A percentile compares a stretch with the other conserved stretches of the same genome.
phyloP scores from a whole-genome alignment of 2,329 filamentous ascomycete species.

The Beauveria caledonica region DNA sequence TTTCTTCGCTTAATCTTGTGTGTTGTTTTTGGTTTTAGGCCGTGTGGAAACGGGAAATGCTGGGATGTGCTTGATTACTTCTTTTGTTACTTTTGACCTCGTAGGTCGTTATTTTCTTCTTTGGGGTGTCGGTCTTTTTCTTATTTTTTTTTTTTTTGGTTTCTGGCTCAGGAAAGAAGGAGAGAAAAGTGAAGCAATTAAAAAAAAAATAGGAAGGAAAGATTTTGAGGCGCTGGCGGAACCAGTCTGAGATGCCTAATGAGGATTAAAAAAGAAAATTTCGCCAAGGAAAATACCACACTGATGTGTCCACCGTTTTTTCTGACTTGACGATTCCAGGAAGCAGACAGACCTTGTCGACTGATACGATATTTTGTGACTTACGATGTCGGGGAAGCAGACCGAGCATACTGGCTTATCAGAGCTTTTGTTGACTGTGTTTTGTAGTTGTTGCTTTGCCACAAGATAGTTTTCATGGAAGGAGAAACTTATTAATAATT shows the following conservation, averaged over 20 bases:
- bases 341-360: not conserved
- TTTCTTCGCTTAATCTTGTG: slow-evolving; percentile 8
- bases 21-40: slow-evolving; percentile 5
- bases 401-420: no score
- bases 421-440: not conserved
- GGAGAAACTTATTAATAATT: no score
- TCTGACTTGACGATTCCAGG: not conserved
- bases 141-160: not conserved
- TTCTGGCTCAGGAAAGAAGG: not conserved
- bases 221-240: not conserved
- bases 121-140: not conserved
- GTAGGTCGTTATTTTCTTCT: not conserved
- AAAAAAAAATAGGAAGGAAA: not conserved
- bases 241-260: not conserved
- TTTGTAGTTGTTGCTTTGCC: not conserved
- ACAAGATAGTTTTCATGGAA: not conserved
- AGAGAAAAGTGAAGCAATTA: not conserved
- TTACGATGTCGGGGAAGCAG: no score
- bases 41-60: slow-evolving; percentile 10
- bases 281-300: not conserved
- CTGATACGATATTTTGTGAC: no score
- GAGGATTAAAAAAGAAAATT: not conserved
- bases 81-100: not conserved
- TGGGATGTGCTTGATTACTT: slow-evolving; percentile 7
- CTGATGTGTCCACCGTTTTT: not conserved